Percentiles rank a stretch among this genome's conserved stretches.
phyloP scores from a whole-genome alignment of 1,139 yeast genomes.

The Saccharomyces hybrid region DNA sequence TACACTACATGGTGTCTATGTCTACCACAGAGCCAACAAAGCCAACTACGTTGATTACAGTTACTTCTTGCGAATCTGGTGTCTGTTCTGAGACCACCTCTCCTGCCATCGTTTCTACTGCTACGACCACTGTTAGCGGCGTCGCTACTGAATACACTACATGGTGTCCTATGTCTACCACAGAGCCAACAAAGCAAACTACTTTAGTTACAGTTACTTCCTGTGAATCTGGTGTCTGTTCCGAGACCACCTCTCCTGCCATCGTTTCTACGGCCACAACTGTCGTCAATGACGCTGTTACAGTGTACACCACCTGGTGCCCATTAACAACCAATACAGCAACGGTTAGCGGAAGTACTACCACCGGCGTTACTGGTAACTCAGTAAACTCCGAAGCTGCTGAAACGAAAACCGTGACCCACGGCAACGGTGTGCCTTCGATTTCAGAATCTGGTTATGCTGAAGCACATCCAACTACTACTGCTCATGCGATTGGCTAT shows the following conservation, averaged over 20 bases:
- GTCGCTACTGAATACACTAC: too few species aligned
- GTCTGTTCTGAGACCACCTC: too few species aligned
- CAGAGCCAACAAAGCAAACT: conserved; percentile 6
- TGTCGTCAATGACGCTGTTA: conserved; percentile 21
- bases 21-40: too few species aligned
- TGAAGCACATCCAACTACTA: not conserved
- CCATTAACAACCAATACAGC: conserved; percentile 17
- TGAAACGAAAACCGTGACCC: not conserved
- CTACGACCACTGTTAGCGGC: too few species aligned
- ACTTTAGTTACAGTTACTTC: conserved; percentile 42
- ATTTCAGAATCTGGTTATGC: not conserved
- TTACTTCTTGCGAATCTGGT: too few species aligned
- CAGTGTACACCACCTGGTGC: conserved; percentile 29
- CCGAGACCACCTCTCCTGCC: conserved; percentile 15
- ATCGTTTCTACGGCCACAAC: conserved; percentile 8
- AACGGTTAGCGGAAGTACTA: conserved; percentile 7
- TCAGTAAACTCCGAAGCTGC: not conserved
- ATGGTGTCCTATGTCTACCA: too few species aligned
- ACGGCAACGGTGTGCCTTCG: not conserved
- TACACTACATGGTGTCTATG: too few species aligned
- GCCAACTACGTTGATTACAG: too few species aligned
- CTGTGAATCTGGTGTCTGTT: conserved; percentile 32
- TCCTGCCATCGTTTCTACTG: too few species aligned
- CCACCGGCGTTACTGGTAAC: not conserved
- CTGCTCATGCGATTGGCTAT: not conserved